Conservation (phyloP, 768 basidiomycete genomes). For the Pisolithus tinctorius region DNA sequence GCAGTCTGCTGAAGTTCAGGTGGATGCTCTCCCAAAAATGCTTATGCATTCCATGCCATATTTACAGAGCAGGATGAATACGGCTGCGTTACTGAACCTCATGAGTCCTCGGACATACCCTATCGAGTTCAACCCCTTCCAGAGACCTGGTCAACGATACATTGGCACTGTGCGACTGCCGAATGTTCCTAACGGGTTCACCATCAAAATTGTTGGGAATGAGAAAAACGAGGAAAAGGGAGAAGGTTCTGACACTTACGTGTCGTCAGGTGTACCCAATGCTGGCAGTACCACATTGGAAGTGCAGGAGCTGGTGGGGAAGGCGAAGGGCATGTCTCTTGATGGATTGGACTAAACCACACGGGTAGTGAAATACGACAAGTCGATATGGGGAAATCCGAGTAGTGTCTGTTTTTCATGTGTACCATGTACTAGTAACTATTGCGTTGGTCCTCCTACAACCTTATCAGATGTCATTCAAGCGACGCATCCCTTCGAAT, state of each 20-base stretch:
- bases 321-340: conserved; percentile 15
- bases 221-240: conserved; percentile 4
- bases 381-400: no score
- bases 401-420: no score
- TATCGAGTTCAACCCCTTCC: conserved; percentile 28
- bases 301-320: conserved; percentile 10
- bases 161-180: conserved; percentile 21
- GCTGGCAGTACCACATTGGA: not conserved
- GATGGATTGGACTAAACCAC: conserved; percentile 21
- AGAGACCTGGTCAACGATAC: conserved; percentile 26
- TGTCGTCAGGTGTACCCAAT: not conserved
- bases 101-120: conserved; percentile 21
- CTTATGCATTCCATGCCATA: conserved; percentile 19
- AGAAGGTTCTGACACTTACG: not conserved
- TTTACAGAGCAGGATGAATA: conserved; percentile 18
- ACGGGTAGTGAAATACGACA: not conserved
- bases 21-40: conserved; percentile 24
- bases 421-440: not conserved
- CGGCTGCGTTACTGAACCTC: conserved; percentile 16
- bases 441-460: not conserved
- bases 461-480: conserved; percentile 48
- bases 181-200: conserved; percentile 27
- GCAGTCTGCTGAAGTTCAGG: conserved; percentile 28
- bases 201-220: conserved; percentile 20
- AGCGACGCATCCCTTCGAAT: conserved; percentile 49